Base-by-base conservation (phyloP, 1,284 basidiomycete species). In the Phlebopus sp. region DNA sequence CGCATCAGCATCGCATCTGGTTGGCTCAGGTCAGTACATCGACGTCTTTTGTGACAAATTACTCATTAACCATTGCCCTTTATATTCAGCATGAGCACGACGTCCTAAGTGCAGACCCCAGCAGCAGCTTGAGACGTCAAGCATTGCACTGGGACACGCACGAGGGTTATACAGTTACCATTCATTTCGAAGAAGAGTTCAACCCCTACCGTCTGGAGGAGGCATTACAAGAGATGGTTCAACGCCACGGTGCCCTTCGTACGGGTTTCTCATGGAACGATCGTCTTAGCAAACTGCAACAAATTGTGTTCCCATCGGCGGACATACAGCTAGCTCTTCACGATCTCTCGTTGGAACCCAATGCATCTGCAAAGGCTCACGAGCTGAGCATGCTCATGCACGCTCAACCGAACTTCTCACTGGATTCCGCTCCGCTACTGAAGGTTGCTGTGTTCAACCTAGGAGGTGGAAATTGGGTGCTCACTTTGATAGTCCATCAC, bases 1-100 rank as follows among this genome's bases (percentile, higher is more conserved):
- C 63, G 1, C 59, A 65, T 35, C 63, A 62, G 29, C 65, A 65
- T 38, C 61, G 59, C 4, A 65, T 62, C 21, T 62, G 60, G 63
- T 43, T 62, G 23, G 61, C 60, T 21, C 59, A 62, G 53, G 60
- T 65, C 46, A 15, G 55, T n/a, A 2, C 21, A 14, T 35, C 30
- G 2, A n/a, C 1, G 7, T 31, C 9, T n/a, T 42, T 5, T 1
- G 11, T 6, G 13, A 17, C 9, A 29, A 29, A 11, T 39, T 21
- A 17, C 42, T 30, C 14, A n/a, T 30, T 15, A 15, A 21, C 44
- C 2, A 6, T 37, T 11, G 17, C 10, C 15, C 11, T 11, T 23
- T 6, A 6, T 29, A 29, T 29, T 8, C 10, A 60, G 59, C 57
- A 47, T 14, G 59, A 62, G 17, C 50, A 35, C 15, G 57, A 65